Evolutionary conservation across 768 basidiomycete genomes (phyloP).

Genomic region (Lactifluus echinatus): DNA sequence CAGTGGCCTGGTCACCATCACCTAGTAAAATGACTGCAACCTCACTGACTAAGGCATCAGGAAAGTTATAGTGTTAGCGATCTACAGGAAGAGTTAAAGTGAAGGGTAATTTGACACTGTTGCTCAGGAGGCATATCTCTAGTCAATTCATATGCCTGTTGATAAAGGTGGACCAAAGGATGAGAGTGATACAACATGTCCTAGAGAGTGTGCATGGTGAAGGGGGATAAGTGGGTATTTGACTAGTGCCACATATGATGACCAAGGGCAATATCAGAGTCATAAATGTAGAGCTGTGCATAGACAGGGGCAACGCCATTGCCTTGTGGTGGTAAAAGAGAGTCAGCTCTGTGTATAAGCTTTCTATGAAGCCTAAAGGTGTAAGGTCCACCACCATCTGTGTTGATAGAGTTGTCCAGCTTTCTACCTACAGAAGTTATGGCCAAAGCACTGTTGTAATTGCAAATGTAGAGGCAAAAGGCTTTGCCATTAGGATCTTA

Average conservation of each 20-base stretch:
- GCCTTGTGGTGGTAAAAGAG: not conserved
- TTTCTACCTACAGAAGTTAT: slow-evolving; percentile 36
- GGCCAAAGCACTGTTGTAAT: slow-evolving; percentile 35
- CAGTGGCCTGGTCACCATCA: not conserved
- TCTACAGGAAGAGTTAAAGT: not conserved
- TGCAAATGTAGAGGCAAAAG: slow-evolving; percentile 32
- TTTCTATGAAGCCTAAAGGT: not conserved
- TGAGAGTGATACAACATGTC: not conserved
- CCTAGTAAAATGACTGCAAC: not conserved
- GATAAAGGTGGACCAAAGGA: not conserved
- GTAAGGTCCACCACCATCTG: not conserved
- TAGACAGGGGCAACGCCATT: not conserved
- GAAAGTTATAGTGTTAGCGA: not conserved
- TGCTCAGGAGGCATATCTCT: not conserved
- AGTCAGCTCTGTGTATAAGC: not conserved
- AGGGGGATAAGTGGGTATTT: not conserved
- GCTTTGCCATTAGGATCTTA: slow-evolving; percentile 28
- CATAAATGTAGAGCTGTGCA: not conserved
- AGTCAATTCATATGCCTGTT: not conserved
- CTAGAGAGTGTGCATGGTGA: not conserved
- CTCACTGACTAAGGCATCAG: not conserved
- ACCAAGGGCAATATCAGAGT: not conserved
- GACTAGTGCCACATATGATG: not conserved
- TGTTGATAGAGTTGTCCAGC: slow-evolving; percentile 35
- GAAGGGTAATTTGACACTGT: slow-evolving; percentile 21